phyloP scores from a whole-genome alignment of 2,329 filamentous ascomycete species.

The Alternaria conjuncta region DNA sequence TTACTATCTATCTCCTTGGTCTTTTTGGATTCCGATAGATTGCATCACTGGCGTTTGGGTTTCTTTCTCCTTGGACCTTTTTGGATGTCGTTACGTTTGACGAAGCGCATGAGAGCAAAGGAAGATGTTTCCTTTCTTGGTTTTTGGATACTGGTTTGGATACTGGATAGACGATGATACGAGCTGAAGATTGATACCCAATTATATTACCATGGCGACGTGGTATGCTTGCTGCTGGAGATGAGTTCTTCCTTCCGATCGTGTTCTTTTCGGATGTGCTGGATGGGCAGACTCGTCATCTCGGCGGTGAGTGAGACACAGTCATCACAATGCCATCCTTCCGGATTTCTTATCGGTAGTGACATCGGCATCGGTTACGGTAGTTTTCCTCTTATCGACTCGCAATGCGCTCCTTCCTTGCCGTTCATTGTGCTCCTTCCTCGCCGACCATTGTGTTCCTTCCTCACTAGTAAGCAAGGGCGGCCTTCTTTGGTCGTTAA shows the following conservation, averaged over 20 bases:
- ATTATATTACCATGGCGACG: background rate
- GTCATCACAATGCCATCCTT: no score
- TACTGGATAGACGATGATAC: background rate
- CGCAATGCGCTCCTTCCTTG: rapidly evolving
- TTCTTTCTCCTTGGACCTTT: background rate
- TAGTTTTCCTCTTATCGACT: background rate
- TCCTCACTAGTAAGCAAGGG: no score
- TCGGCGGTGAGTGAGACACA: no score
- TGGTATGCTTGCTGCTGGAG: background rate
- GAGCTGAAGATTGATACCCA: background rate
- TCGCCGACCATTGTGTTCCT: no score
- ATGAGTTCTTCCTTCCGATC: no score
- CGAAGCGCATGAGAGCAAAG: background rate
- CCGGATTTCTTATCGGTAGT: background rate
- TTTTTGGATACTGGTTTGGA: background rate
- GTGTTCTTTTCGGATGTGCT: no score
- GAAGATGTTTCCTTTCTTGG: background rate
- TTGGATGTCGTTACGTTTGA: background rate
- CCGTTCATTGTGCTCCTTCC: no score
- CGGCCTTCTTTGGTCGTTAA: background rate
- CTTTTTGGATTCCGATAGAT: background rate
- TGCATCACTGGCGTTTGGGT: background rate
- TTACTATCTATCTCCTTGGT: background rate
- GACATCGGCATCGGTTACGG: background rate
- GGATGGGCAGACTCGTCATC: no score